A percentile compares a stretch with the other conserved stretches of the same genome.
These are phyloP conservation scores for Eutrema salsugineum DNA, from an alignment of 441 rosid genomes.

Conservation along the genomic window DNA sequence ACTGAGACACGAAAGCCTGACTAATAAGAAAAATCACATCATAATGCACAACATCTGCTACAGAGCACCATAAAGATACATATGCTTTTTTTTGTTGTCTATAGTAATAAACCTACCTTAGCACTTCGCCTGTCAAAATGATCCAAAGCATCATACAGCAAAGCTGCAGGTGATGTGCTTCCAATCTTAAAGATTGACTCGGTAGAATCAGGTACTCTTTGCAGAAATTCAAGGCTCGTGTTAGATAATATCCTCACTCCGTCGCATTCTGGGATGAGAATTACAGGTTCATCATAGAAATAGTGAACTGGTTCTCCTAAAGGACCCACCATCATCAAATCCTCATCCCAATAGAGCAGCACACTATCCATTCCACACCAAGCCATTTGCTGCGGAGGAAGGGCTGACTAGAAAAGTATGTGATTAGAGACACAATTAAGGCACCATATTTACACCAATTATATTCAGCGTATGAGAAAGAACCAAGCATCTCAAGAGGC, in stretches of 20 bases:
- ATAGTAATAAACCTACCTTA: conserved; percentile 49
- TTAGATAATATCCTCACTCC: conserved; percentile 94
- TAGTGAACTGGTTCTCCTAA: conserved; percentile 79
- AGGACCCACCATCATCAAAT: conserved; percentile 96
- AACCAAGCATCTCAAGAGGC: conserved; percentile 3
- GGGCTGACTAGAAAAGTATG: conserved; percentile 66
- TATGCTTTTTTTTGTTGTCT: background rate
- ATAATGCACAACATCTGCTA: background rate
- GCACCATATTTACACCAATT: background rate
- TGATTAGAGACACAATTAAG: background rate
- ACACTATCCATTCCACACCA: conserved; percentile 99
- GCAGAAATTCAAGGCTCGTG: conserved; percentile 86
- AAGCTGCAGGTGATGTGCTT: conserved; percentile 93
- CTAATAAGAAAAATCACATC: background rate
- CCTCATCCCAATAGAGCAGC: conserved; percentile 92
- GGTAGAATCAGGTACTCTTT: conserved; percentile 96
- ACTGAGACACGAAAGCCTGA: background rate
- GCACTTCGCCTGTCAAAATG: conserved; percentile 97
- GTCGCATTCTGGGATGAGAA: conserved; percentile 94
- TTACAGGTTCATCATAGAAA: conserved; percentile 81
- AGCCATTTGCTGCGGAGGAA: conserved; percentile 96
- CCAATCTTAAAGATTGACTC: conserved; percentile 95
- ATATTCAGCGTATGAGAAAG: background rate
- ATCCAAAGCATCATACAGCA: conserved; percentile 93
- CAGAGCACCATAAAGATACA: background rate